Base-by-base conservation (phyloP, 2,329 filamentous ascomycete genomes). In the Sporothrix phasma region DNA sequence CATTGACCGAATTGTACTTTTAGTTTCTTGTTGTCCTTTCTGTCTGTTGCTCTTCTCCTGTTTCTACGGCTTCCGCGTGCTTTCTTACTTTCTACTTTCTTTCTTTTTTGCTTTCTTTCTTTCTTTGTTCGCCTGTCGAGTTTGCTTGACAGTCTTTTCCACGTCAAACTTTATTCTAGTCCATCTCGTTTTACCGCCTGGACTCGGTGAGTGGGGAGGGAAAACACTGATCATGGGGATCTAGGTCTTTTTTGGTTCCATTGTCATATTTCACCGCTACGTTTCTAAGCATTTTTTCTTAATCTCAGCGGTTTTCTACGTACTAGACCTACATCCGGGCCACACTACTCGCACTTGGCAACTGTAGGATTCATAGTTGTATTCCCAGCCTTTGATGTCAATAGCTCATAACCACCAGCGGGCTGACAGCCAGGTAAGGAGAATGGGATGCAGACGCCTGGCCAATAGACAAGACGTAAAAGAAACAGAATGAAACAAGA, bases 1-100 rank as follows among this genome's bases (percentile, higher is more conserved):
- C 24, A 46, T 46, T 10, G 45, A 59, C 56, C 39, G 29, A 46
- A 51, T 45, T 54, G 60, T 51, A 51, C 43, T 62, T 62, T 61
- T 61, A 61, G 43, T 61, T 34, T 37, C n/a, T 45, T 61, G 46
- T 41, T 45, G 17, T 46, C 17, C 49, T 15, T 6, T 61, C 5
- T 31, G 46, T 19, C 5, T 26, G 5, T 24, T 54, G 4, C 29
- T 34, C 22, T 19, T 37, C 8, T 31, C 31, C 22, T 62, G 24
- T 43, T n/a, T 5, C n/a, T 43, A n/a, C n/a, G n/a, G 17, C 7
- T 43, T 43, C 39, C 11, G 26, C 45, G 11, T n/a, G 45, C 22
- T 47, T 26, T 22, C 45, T 15, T 26, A 10, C 19, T 34, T 31
- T 34, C 8, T 53, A n/a, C 5, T 45, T 19, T 34, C 2, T 53